A percentile compares a stretch with the other conserved stretches of the same genome.
Conservation (phyloP, 73 alveolate genomes). For the Durusdinium trenchii region DNA sequence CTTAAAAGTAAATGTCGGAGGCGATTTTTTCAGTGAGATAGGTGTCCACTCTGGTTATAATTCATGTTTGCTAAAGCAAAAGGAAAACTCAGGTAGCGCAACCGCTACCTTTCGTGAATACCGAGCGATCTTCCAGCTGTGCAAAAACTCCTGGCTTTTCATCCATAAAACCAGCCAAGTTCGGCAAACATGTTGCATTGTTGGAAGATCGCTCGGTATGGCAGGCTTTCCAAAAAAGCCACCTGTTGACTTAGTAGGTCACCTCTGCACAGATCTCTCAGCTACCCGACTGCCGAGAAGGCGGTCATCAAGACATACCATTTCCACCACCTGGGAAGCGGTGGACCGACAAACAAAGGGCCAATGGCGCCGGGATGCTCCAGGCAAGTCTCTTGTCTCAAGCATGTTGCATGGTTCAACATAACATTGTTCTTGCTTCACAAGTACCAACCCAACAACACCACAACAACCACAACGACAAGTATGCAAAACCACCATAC, state of each 20-base stretch:
- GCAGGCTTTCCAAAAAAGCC: background rate
- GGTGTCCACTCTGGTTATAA: no score
- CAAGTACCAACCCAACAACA: no score
- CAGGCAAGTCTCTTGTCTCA: no score
- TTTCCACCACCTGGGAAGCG: conserved; percentile 5
- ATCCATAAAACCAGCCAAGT: background rate
- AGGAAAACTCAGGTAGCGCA: no score
- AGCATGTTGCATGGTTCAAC: no score
- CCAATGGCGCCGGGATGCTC: background rate
- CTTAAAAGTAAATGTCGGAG: no score
- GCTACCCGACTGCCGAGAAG: background rate
- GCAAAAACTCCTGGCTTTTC: background rate
- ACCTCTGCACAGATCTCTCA: no score
- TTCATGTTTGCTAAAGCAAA: no score
- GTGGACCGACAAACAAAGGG: background rate
- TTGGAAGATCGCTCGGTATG: background rate
- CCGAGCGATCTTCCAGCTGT: no score
- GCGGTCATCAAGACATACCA: background rate
- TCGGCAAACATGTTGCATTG: background rate
- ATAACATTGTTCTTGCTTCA: background rate
- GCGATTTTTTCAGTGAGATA: no score
- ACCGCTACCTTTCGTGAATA: no score
- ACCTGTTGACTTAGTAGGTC: background rate
- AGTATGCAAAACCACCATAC: no score
- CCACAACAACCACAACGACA: background rate